Conservation (phyloP, 495 filamentous ascomycete species). For the Pseudomonodictys pantanalensis region DNA sequence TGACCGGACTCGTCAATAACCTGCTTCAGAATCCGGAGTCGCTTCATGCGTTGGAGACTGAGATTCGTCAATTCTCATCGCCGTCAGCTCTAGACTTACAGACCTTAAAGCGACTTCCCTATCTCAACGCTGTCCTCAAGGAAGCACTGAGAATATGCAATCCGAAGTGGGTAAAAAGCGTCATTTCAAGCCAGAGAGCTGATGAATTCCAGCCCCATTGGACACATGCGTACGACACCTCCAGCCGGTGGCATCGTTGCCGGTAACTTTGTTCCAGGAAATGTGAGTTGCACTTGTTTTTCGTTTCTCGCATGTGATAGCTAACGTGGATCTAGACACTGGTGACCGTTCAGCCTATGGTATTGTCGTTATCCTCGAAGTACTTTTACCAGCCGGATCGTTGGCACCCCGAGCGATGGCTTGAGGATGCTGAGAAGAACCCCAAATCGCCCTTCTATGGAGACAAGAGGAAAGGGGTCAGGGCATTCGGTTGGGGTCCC, state of each 20-base stretch:
- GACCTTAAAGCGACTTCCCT: constrained; percentile 19
- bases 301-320: not conserved
- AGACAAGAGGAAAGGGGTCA: constrained; percentile 6
- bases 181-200: not conserved
- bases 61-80: constrained; percentile 17
- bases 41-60: constrained; percentile 9
- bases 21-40: constrained; percentile 23
- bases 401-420: constrained; percentile 18
- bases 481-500: constrained; percentile 12
- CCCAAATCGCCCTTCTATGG: constrained; percentile 8
- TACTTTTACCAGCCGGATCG: constrained; percentile 17
- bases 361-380: constrained; percentile 16
- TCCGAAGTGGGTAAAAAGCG: constrained; percentile 2
- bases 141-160: constrained; percentile 28
- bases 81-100: constrained; percentile 7
- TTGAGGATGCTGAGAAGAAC: constrained; percentile 4
- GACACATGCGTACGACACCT: constrained; percentile 48
- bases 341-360: constrained; percentile 1
- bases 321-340: constrained; percentile 35
- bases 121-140: constrained; percentile 26
- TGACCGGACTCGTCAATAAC: constrained; percentile 17
- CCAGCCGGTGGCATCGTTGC: constrained; percentile 43
- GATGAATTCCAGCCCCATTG: constrained; percentile 37
- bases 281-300: constrained; percentile 1
- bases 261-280: constrained; percentile 39